Percentiles rank a stretch among this genome's conserved stretches.
Conservation (phyloP, 306 rosid species). For the Gastrolobium bilobum region DNA sequence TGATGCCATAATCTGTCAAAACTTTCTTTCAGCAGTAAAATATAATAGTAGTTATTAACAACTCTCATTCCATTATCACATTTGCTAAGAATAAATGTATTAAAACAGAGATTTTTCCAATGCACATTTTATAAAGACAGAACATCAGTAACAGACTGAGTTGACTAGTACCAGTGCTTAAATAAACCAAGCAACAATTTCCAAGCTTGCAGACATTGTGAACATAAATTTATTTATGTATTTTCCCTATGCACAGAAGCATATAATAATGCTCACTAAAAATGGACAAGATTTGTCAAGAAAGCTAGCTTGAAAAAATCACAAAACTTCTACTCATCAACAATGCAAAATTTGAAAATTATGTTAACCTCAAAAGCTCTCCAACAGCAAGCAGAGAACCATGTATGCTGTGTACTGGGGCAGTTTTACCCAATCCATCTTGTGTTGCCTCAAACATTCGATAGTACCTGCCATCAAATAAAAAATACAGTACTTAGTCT, state of each 20-base stretch:
- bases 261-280: conserved; percentile 16
- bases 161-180: conserved; percentile 6
- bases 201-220: conserved; percentile 23
- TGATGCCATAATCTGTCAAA: background rate
- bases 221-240: background rate
- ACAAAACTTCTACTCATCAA: conserved; percentile 28
- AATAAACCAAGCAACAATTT: conserved; percentile 38
- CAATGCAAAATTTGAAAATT: conserved; percentile 40
- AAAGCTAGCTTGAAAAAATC: conserved; percentile 32
- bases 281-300: conserved; percentile 13
- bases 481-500: conserved; percentile 31
- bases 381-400: conserved; percentile 99
- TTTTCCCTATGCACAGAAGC: background rate
- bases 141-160: background rate
- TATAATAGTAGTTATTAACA: conserved; percentile 6
- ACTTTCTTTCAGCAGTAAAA: background rate
- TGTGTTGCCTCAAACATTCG: conserved; percentile 99
- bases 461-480: conserved; percentile 76
- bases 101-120: conserved; percentile 28
- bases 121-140: conserved; percentile 7
- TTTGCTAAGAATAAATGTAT: background rate
- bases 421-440: conserved; percentile 93
- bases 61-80: conserved; percentile 9
- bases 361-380: conserved; percentile 91
- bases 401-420: conserved; percentile 97